Conservation (phyloP, 345 rosid species). For the Erodium maritimum region DNA sequence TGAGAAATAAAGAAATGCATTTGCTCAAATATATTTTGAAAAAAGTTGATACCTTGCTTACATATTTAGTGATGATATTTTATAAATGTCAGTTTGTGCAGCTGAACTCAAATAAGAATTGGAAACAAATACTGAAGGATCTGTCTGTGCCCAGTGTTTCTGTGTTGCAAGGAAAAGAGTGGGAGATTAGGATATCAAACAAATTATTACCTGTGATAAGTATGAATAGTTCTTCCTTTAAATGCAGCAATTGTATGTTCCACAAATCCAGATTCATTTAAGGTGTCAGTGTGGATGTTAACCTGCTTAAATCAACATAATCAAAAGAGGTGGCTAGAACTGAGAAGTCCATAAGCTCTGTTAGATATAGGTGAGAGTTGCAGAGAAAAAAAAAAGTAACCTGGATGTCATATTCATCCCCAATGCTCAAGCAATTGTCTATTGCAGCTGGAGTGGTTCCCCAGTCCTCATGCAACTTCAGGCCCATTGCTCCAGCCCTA, state of each 20-base stretch:
- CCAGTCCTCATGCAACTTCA: constrained; percentile 98
- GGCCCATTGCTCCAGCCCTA: constrained; percentile 96
- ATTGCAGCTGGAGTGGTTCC: constrained; percentile 95
- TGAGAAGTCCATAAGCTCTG: neutral
- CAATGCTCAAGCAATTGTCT: constrained; percentile 76
- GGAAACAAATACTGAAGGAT: no score
- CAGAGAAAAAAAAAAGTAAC: constrained; percentile 17
- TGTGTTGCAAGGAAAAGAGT: no score
- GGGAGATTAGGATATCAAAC: constrained; percentile 1
- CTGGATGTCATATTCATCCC: constrained; percentile 71
- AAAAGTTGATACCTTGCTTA: no score
- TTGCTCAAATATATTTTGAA: no score
- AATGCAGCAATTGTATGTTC: constrained; percentile 86
- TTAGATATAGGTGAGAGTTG: neutral
- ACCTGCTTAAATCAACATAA: constrained; percentile 37
- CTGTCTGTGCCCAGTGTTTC: no score
- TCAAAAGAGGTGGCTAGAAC: constrained; percentile 1
- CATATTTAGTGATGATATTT: no score
- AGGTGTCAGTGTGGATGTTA: constrained; percentile 90
- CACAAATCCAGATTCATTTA: constrained; percentile 94
- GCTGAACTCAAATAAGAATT: no score
- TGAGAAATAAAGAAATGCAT: no score
- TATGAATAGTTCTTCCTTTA: constrained; percentile 78
- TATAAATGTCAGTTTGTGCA: no score
- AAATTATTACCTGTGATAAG: constrained; percentile 77